These are phyloP conservation scores for Iberis pinnata DNA, from an alignment of 345 rosid species.

Conservation along the genomic window DNA sequence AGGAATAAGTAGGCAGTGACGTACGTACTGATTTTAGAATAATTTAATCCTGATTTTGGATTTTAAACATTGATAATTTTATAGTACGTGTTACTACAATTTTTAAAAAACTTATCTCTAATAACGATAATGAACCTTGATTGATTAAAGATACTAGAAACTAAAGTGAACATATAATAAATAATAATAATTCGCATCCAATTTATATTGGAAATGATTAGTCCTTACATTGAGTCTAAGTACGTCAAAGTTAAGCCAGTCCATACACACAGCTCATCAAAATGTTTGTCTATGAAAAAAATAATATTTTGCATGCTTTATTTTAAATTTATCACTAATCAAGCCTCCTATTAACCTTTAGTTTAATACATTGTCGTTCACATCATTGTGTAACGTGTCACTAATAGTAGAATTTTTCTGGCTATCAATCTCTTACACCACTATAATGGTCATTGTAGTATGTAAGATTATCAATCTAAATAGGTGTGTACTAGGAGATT, in stretches of 20 bases:
- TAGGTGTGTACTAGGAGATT: no score
- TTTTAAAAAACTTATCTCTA: not conserved
- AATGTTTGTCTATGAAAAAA: no score
- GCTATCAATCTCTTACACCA: no score
- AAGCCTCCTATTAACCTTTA: no score
- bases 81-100: constrained; percentile 12
- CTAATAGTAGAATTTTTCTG: no score
- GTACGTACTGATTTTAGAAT: constrained; percentile 19
- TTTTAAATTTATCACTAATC: no score
- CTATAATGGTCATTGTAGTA: no score
- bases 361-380: no score
- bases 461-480: no score
- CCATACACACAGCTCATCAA: constrained; percentile 21
- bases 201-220: constrained; percentile 17
- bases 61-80: constrained; percentile 1
- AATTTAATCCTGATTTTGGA: constrained; percentile 1
- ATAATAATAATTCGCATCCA: constrained; percentile 6
- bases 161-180: no score
- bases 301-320: no score
- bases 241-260: constrained; percentile 21
- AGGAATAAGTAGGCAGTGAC: constrained; percentile 23
- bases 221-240: not conserved
- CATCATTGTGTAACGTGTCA: no score
- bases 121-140: constrained; percentile 3
- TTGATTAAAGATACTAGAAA: not conserved